These are phyloP conservation scores for Tilletiaria anomala DNA, from an alignment of 1,284 basidiomycete species.

Conservation along the genomic window DNA sequence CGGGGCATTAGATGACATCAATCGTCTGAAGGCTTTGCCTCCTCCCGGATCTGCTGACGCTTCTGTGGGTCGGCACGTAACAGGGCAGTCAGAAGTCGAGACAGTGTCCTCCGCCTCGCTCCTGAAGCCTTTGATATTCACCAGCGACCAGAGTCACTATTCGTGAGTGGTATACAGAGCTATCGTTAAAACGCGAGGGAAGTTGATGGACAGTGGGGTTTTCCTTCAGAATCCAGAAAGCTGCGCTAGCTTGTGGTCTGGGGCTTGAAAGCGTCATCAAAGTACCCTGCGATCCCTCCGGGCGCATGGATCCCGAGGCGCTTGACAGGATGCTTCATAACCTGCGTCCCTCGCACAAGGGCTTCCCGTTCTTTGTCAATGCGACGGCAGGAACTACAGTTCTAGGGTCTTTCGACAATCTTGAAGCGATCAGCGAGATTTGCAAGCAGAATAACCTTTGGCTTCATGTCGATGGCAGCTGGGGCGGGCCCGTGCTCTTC, in stretches of 20 bases:
- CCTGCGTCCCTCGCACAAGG: no score
- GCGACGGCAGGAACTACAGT: conserved; percentile 42
- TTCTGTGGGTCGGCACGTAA: no score
- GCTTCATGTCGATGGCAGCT: conserved; percentile 42
- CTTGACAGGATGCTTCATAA: no score
- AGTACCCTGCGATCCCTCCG: conserved; percentile 31
- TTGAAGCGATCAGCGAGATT: neutral
- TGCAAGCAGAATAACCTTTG: conserved; percentile 20
- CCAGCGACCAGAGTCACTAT: conserved; percentile 40
- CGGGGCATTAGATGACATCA: no score
- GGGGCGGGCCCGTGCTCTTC: conserved; percentile 41
- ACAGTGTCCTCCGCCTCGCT: no score
- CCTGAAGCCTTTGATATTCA: conserved; percentile 37
- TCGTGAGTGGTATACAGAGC: no score
- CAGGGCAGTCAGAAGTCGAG: no score
- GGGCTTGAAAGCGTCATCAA: conserved; percentile 37
- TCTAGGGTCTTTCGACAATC: neutral
- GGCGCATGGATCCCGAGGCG: conserved; percentile 21
- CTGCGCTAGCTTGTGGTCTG: conserved; percentile 41
- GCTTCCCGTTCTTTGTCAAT: conserved; percentile 42
- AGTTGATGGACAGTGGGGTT: no score
- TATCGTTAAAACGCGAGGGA: no score
- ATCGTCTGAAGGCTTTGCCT: no score
- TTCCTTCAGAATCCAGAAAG: conserved; percentile 42
- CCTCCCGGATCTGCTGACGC: no score